These are phyloP conservation scores for Bipolaris gigantea DNA, from an alignment of 2,329 filamentous ascomycete species.

Conservation along the genomic window DNA sequence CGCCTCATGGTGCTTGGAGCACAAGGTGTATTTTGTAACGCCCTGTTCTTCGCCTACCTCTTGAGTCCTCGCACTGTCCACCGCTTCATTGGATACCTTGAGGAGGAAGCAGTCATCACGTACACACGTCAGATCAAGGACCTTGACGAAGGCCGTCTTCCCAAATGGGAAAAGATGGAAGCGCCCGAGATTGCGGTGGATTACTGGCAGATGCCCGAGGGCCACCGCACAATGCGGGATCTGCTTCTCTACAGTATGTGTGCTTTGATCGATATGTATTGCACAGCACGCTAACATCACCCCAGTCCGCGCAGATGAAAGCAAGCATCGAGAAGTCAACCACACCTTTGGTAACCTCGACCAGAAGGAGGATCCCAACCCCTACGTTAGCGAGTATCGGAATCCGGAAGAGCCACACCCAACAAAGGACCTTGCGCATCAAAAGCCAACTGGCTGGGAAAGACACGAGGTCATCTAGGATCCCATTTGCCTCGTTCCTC, in stretches of 20 bases:
- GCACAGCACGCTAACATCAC: slow-evolving; percentile 8
- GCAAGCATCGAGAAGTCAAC: slow-evolving; percentile 83
- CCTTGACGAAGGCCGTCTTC: slow-evolving; percentile 80
- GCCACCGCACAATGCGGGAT: slow-evolving; percentile 78
- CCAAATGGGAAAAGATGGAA: slow-evolving; percentile 75
- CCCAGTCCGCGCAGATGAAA: slow-evolving; percentile 44
- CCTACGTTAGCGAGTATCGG: slow-evolving; percentile 83
- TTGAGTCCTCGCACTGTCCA: slow-evolving; percentile 85
- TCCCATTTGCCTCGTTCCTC: neutral
- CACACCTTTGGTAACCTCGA: slow-evolving; percentile 90
- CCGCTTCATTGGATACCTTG: slow-evolving; percentile 93
- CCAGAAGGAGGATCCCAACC: slow-evolving; percentile 85
- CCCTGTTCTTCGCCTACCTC: slow-evolving; percentile 86
- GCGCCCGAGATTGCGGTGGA: slow-evolving; percentile 87
- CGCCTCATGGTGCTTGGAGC: slow-evolving; percentile 74
- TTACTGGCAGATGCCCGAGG: slow-evolving; percentile 95
- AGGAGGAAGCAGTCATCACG: slow-evolving; percentile 95
- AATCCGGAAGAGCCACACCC: slow-evolving; percentile 68
- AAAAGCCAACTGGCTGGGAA: slow-evolving; percentile 77
- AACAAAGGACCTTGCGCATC: slow-evolving; percentile 66
- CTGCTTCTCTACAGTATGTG: slow-evolving; percentile 80
- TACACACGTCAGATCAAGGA: slow-evolving; percentile 89
- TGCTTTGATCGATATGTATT: neutral
- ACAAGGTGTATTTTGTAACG: slow-evolving; percentile 81
- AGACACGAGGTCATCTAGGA: slow-evolving; percentile 61